Percentiles rank a stretch among this genome's conserved stretches.
Conservation (phyloP, 208 protist species). For the Wallacemonas sp. region DNA sequence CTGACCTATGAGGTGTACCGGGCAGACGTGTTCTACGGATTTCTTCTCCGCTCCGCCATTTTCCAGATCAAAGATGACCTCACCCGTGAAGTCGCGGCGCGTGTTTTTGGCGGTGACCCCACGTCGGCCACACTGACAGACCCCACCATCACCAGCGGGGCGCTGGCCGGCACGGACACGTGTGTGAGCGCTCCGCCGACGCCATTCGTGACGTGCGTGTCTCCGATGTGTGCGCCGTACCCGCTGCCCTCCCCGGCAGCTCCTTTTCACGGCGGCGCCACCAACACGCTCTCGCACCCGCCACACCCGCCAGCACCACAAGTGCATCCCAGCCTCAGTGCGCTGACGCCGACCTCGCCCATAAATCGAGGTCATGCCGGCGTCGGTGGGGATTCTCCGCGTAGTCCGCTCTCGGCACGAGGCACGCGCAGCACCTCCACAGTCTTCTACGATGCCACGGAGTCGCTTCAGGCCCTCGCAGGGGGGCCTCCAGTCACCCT, state of each 20-base stretch:
- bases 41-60: conserved; percentile 25
- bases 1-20: conserved; percentile 56
- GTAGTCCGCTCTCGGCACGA: neutral
- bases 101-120: conserved; percentile 29
- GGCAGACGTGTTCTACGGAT: conserved; percentile 44
- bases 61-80: conserved; percentile 58
- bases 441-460: conserved; percentile 8
- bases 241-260: neutral
- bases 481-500: neutral
- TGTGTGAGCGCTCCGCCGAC: neutral
- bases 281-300: no score
- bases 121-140: conserved; percentile 10
- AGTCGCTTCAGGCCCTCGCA: neutral
- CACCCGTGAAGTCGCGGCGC: conserved; percentile 27
- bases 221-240: conserved; percentile 11
- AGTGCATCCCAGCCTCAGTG: neutral
- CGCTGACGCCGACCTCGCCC: neutral
- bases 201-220: conserved; percentile 9
- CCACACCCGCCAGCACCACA: neutral
- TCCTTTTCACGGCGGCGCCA: neutral
- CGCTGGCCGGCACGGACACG: neutral
- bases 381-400: neutral
- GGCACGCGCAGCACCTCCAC: neutral
- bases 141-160: neutral
- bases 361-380: neutral